Percentiles rank a stretch among this genome's conserved stretches.
These are phyloP conservation scores for Psilocybe sp. DNA, from an alignment of 768 basidiomycete species.

Conservation along the genomic window DNA sequence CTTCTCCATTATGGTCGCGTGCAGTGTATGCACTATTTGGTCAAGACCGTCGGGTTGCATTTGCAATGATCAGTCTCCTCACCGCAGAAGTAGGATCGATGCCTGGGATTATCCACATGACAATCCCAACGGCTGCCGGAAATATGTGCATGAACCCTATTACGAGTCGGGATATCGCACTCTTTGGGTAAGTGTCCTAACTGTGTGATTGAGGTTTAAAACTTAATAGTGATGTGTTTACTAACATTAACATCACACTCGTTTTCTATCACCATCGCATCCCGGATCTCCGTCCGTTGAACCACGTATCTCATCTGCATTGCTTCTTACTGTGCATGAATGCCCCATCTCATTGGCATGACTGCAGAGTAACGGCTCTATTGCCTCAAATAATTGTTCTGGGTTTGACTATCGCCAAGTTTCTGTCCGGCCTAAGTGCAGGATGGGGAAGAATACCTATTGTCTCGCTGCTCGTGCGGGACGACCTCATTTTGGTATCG, in stretches of 20 bases:
- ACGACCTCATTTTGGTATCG: conserved; percentile 17
- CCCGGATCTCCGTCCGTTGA: neutral
- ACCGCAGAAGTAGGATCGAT: conserved; percentile 18
- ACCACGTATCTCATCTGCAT: neutral
- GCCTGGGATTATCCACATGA: conserved; percentile 16
- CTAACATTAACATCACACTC: too few species aligned
- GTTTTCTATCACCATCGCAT: neutral
- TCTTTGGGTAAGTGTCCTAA: conserved; percentile 19
- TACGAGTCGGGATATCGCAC: conserved; percentile 13
- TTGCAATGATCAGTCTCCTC: conserved; percentile 14
- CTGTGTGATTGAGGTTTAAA: too few species aligned
- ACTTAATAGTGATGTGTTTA: too few species aligned
- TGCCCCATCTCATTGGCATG: neutral
- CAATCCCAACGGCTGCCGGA: conserved; percentile 13
- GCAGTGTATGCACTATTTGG: conserved; percentile 17
- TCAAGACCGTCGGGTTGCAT: conserved; percentile 15
- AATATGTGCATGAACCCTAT: conserved; percentile 19
- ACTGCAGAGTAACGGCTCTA: conserved; percentile 10
- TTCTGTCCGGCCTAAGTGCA: conserved; percentile 13
- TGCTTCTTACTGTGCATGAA: neutral
- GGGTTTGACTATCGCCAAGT: conserved; percentile 16
- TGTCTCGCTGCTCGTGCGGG: conserved; percentile 17
- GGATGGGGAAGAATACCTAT: conserved; percentile 19
- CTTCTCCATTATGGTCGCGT: neutral
- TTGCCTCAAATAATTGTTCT: conserved; percentile 16